Base-by-base conservation (phyloP, 805 yeast species). In the Debaryomyces maramus region DNA sequence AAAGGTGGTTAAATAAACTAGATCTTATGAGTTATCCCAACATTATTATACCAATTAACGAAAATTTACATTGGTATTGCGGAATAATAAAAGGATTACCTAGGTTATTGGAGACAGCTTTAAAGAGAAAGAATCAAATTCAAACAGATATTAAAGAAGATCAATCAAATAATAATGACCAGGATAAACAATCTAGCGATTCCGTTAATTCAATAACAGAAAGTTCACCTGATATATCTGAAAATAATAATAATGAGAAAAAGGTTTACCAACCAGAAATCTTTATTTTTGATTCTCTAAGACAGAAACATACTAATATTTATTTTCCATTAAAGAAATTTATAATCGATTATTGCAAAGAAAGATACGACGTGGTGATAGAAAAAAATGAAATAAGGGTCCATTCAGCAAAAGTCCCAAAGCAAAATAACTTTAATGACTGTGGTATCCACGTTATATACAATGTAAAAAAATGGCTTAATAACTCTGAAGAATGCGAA, bases 401-500 rank as follows among this genome's bases (percentile, higher is more conserved):
- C 34, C 58, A 67, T 36, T 59, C 68, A 6, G 80, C 81, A 4
- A 55, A 67, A 4, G 93, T 88, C 0, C 96, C 97, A 0, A 80
- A 74, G 43, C 99, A 93, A 55, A 80, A 81, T 21, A 93, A 93
- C 58, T 81, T 83, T 63, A 87, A 89, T 56, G 99, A 93, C 58
- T 93, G 99, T 66, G 99, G 99, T 1, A 79, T 93, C 15, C 97
- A 87, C 63, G 86, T 91, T 2, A 83, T 93, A 11, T 83, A 83
- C 50, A 89, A 85, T 51, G 73, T 83, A 9, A 67, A 70, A 41
- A 78, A 74, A 46, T 81, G 87, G 61, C 67, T 83, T 33, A 63
- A 65, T 17, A 61, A 76, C 28, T 77, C 80, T 0, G 50, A 50
- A 0, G 66, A 57, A 17, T 81, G 87, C 37, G 63, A 76, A 32